phyloP scores from a whole-genome alignment of 331 rosid species.

The Acacia pycnantha region DNA sequence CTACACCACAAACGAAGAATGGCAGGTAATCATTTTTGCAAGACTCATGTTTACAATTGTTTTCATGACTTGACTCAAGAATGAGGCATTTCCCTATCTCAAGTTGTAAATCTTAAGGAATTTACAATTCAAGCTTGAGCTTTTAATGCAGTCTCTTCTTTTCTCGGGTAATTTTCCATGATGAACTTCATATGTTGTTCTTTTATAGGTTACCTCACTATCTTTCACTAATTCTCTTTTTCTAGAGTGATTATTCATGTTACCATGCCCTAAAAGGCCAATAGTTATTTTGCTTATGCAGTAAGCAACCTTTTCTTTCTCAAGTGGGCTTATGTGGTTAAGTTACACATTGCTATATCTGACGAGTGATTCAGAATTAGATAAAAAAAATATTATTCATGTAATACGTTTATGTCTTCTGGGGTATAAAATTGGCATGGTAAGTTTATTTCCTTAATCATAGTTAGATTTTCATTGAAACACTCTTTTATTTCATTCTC shows the following conservation, averaged over 20 bases:
- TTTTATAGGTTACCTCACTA: not conserved
- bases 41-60: too few species aligned
- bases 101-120: too few species aligned
- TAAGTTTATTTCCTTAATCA: not conserved
- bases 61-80: too few species aligned
- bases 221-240: slow-evolving; percentile 12
- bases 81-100: too few species aligned
- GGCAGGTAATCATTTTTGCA: too few species aligned
- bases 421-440: not conserved
- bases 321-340: not conserved
- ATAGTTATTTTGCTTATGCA: not conserved
- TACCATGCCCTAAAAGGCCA: not conserved
- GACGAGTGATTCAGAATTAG: not conserved
- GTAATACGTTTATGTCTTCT: not conserved
- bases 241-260: not conserved
- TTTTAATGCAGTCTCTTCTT: slow-evolving; percentile 89
- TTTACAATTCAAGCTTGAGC: slow-evolving; percentile 92
- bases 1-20: too few species aligned
- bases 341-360: not conserved
- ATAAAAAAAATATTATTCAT: not conserved
- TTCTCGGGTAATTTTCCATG: slow-evolving; percentile 74
- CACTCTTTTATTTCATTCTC: not conserved
- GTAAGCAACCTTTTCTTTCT: not conserved
- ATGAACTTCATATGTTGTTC: not conserved
- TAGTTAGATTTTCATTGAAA: not conserved